Percentiles rank a stretch among this genome's conserved stretches.
Conservation (phyloP, 2,329 filamentous ascomycete genomes). For the Pseudocercospora crystallina region DNA sequence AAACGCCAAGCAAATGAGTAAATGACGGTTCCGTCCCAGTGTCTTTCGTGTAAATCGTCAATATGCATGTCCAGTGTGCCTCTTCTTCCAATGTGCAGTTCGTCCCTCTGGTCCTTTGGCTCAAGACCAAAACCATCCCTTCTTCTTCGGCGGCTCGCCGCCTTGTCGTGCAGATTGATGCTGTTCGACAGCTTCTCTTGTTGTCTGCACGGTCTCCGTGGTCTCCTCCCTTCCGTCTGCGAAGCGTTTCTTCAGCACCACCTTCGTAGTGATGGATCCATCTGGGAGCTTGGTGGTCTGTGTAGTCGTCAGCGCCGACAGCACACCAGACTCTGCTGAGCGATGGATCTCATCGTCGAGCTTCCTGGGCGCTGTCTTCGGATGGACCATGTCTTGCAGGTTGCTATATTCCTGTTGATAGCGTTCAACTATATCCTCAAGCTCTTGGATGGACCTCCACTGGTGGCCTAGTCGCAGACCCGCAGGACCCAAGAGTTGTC, state of each 20-base stretch:
- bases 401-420: slow-evolving; percentile 16
- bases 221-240: slow-evolving; percentile 61
- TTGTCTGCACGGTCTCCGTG: slow-evolving; percentile 54
- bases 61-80: no score
- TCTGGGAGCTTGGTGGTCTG: slow-evolving; percentile 56
- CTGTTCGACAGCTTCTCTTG: slow-evolving; percentile 11
- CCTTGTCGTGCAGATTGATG: slow-evolving; percentile 2
- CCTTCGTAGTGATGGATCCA: slow-evolving; percentile 58
- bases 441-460: slow-evolving; percentile 2
- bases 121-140: slow-evolving; percentile 40
- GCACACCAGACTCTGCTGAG: slow-evolving; percentile 33
- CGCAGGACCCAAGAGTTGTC: neutral
- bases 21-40: no score
- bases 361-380: neutral
- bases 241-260: slow-evolving; percentile 58
- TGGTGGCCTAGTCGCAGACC: no score
- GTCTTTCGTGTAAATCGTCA: no score
- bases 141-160: slow-evolving; percentile 17
- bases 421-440: slow-evolving; percentile 6
- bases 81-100: no score
- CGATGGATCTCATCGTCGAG: neutral
- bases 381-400: slow-evolving; percentile 6
- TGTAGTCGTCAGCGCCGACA: slow-evolving; percentile 59
- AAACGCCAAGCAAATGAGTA: no score
- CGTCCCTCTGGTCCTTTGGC: no score